Base-by-base conservation (phyloP, 2,329 filamentous ascomycete species). In the Diaporthe longicolla region DNA sequence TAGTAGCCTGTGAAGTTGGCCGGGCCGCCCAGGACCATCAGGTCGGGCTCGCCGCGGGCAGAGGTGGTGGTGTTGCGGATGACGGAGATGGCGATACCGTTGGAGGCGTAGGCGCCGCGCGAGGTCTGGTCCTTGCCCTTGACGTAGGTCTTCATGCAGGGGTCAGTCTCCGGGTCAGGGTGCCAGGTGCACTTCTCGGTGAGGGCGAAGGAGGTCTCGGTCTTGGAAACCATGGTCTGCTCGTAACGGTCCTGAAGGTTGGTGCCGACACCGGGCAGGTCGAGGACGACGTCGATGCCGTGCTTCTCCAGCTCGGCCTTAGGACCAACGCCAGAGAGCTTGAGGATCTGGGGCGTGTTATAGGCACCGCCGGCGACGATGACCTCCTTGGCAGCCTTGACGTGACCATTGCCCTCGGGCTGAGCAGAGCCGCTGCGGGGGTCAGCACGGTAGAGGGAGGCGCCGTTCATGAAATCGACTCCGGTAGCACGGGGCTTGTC, bases 31-130 rank as follows among this genome's bases (percentile, higher is more conserved):
- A 85, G 86, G 70, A 88, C 80, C 78, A 88, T 86, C 40, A 87
- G 78, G 76, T 89, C 87, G 69, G 80, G 84, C 50, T 84, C 83
- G 59, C 82, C 83, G 37, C 84, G 78, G 4, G 79, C 82, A 1
- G 81, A 82, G 6, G 77, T 77, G 57, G 74, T 78, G 70, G 70
- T 77, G 72, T 70, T 79, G 73, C 81, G 80, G 52, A 70, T 59
- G 37, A 70, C n/a, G 68, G 68, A 57, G 37, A 70, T 70, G 52
- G 68, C 45, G 52, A 74, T 75, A 29, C 74, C 72, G 68, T 75
- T 77, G 69, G 76, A 76, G 52, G 75, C 77, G 68, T 78, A 77
- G 26, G 78, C 77, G 19, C 83, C 82, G 70, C 75, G 76, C 57
- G 58, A 21, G 21, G 52, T 77, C 75, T 55, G 78, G 76, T 73